These are phyloP conservation scores for Apiotrichum brassicae DNA, from an alignment of 1,284 basidiomycete genomes.

Conservation along the genomic window DNA sequence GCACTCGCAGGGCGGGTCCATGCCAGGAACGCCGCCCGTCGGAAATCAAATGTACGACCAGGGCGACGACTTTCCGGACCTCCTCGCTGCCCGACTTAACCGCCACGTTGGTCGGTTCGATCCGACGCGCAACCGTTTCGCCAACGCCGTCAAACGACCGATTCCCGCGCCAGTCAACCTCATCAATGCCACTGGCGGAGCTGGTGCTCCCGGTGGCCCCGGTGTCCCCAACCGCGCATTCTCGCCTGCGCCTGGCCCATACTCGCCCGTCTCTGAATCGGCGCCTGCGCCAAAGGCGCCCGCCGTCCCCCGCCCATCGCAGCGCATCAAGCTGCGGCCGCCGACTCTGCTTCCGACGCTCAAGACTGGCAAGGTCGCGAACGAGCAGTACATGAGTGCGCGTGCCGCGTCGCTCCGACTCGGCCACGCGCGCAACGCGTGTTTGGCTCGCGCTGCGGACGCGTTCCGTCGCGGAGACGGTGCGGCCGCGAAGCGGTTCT, in stretches of 20 bases:
- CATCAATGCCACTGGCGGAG: slow-evolving; percentile 15
- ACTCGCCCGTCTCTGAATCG: slow-evolving; percentile 6
- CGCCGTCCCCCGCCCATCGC: slow-evolving; percentile 67
- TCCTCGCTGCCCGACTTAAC: slow-evolving; percentile 43
- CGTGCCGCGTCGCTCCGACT: slow-evolving; percentile 79
- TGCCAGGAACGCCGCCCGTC: slow-evolving; percentile 25
- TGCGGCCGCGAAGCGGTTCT: slow-evolving; percentile 87
- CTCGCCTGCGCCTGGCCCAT: slow-evolving; percentile 17
- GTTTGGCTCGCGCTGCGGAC: slow-evolving; percentile 89
- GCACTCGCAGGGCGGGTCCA: slow-evolving; percentile 47
- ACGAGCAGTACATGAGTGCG: slow-evolving; percentile 77
- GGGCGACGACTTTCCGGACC: slow-evolving; percentile 80
- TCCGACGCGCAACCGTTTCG: slow-evolving; percentile 74
- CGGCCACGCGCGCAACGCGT: slow-evolving; percentile 87
- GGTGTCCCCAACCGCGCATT: slow-evolving; percentile 26
- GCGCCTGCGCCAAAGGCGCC: slow-evolving; percentile 12
- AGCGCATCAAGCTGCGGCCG: slow-evolving; percentile 70
- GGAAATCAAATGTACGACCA: slow-evolving; percentile 28
- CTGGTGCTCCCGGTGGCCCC: background rate
- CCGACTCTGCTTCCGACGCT: slow-evolving; percentile 83
- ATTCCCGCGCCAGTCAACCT: slow-evolving; percentile 24
- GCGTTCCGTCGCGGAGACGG: slow-evolving; percentile 92
- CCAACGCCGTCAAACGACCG: slow-evolving; percentile 49
- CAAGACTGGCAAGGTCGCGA: slow-evolving; percentile 70
- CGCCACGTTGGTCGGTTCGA: slow-evolving; percentile 53